Evolutionary conservation across 495 filamentous ascomycete species (phyloP).

Genomic region (Aspergillus wentii): DNA sequence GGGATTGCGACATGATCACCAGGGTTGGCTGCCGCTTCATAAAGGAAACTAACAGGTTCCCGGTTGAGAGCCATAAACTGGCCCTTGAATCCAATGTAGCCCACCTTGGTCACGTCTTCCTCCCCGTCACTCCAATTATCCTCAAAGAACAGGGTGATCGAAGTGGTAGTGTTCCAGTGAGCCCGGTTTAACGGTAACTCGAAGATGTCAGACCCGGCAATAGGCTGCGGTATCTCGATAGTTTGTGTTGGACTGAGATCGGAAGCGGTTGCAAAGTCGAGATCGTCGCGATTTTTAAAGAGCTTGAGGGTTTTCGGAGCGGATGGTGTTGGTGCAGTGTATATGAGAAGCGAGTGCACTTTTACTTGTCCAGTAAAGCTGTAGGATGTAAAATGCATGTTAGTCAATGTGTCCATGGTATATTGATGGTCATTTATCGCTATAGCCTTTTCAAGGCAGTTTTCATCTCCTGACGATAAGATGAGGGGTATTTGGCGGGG

Average conservation of each 20-base stretch:
- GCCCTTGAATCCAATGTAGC: conserved; percentile 88
- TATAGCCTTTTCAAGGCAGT: too few relatives aligned
- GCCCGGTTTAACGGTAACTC: conserved; percentile 82
- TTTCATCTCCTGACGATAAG: conserved; percentile 8
- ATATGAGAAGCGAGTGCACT: conserved; percentile 80
- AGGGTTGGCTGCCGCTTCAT: conserved; percentile 92
- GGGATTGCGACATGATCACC: conserved; percentile 65
- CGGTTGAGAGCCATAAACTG: conserved; percentile 82
- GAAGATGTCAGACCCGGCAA: conserved; percentile 61
- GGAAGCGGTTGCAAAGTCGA: conserved; percentile 75
- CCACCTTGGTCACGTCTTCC: conserved; percentile 72
- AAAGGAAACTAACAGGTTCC: conserved; percentile 79
- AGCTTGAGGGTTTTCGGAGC: conserved; percentile 83
- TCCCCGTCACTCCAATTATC: conserved; percentile 58
- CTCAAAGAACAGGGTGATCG: conserved; percentile 77
- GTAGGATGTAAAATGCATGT: conserved; percentile 1
- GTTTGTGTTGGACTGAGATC: conserved; percentile 69
- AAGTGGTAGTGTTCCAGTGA: conserved; percentile 76
- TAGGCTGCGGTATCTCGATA: conserved; percentile 71
- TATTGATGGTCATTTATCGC: conserved; percentile 3
- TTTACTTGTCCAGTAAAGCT: conserved; percentile 94
- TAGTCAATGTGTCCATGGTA: conserved; percentile 1
- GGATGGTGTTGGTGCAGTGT: conserved; percentile 61
- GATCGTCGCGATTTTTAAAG: conserved; percentile 76
- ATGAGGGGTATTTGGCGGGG: conserved; percentile 25